Evolutionary conservation across 306 rosid genomes (phyloP).

Genomic region (Vigna radiata): DNA sequence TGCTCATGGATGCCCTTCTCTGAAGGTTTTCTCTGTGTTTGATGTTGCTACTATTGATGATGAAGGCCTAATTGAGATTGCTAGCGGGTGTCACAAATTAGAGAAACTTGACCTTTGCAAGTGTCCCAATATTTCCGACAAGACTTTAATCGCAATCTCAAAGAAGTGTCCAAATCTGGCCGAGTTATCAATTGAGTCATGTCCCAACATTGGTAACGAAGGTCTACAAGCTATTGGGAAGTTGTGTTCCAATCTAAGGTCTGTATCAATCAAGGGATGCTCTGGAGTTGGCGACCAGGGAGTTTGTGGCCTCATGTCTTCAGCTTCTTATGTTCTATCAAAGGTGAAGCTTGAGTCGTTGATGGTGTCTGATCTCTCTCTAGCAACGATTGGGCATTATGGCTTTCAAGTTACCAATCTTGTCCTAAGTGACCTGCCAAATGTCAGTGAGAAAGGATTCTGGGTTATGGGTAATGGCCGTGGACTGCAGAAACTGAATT

Average conservation of each 20-base stretch:
- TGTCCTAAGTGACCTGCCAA: slow-evolving; percentile 64
- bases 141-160: slow-evolving; percentile 74
- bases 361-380: slow-evolving; percentile 78
- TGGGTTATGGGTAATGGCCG: slow-evolving; percentile 92
- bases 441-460: slow-evolving; percentile 84
- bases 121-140: slow-evolving; percentile 74
- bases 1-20: slow-evolving; percentile 83
- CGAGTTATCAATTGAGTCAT: slow-evolving; percentile 75
- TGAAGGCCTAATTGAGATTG: slow-evolving; percentile 83
- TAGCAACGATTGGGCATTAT: slow-evolving; percentile 93
- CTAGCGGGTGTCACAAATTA: slow-evolving; percentile 66
- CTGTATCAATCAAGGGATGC: slow-evolving; percentile 71
- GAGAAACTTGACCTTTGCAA: slow-evolving; percentile 80
- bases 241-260: slow-evolving; percentile 69
- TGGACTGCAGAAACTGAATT: slow-evolving; percentile 82
- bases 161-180: slow-evolving; percentile 74
- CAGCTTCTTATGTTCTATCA: slow-evolving; percentile 58
- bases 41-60: slow-evolving; percentile 67
- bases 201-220: slow-evolving; percentile 75
- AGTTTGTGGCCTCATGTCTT: slow-evolving; percentile 67
- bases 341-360: slow-evolving; percentile 83
- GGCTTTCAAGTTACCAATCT: slow-evolving; percentile 76
- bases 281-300: slow-evolving; percentile 79
- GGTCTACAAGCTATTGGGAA: slow-evolving; percentile 82
- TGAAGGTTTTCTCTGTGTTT: slow-evolving; percentile 76